Evolutionary conservation across 1,284 basidiomycete genomes (phyloP), one percentile per base, ranked within the genome.

Genomic region (Microbotryum violaceum): DNA sequence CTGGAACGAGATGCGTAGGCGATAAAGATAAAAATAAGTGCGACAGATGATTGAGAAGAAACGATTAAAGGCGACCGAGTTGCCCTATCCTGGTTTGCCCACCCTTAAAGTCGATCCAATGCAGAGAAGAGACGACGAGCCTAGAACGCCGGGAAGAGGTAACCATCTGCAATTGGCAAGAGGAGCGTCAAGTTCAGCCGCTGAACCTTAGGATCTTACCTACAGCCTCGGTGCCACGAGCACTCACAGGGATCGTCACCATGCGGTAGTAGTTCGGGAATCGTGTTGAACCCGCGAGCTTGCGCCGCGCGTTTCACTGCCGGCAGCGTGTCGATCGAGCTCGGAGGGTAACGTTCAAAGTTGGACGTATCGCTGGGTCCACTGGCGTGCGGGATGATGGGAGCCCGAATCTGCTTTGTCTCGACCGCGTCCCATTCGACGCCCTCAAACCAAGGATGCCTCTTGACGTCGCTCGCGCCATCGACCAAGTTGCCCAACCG

Each of bases 371-470:
- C 73, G 23, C 66, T 68, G 1, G 70, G 63, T 2, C 53, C 55
- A 20, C 51, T 48, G 27, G 70, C 66, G 16, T 62, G 46, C 3
- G 73, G 73, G 49, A 73, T 60, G 60, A 74, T 73, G 4, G 73
- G 73, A 8, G 73, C 73, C 7, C 60, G 59, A 37, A 74, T 73
- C 29, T 63, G 55, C 58, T 70, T 65, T 7, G 65, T 52, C 25
- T 57, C 56, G 20, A 74, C 67, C 4, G 65, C 58, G 12, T 61
- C 57, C 72, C 72, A 74, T 44, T 73, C 71, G 12, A 74, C 71
- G 10, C 71, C 72, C 49, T 71, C 67, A 54, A 74, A 74, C 72
- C 72, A 74, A 6, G 58, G 66, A 58, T 74, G 72, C 33, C 61
- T 61, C 64, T 68, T 72, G 45, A 74, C 64, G 52, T 74, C 73